Percentiles rank a stretch among this genome's conserved stretches.
phyloP scores from a whole-genome alignment of 2,329 filamentous ascomycete species.

The Chaetomiaceae sp. region DNA sequence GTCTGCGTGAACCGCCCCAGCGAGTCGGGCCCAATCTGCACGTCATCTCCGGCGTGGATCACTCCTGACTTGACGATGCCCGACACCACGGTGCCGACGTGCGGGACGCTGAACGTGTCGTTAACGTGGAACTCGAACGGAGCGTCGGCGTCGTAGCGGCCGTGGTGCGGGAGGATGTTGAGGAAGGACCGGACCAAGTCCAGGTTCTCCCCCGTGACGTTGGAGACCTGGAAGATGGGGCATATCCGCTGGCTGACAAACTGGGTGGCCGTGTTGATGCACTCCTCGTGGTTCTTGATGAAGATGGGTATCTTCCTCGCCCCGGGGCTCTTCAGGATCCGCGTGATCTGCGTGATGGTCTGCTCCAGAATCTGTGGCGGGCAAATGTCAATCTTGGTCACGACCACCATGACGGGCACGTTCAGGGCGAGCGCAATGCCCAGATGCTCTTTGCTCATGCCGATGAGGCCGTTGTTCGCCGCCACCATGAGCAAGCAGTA shows the following conservation, averaged over 20 bases:
- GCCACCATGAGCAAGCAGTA: constrained; percentile 98
- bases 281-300: constrained; percentile 86
- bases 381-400: constrained; percentile 98
- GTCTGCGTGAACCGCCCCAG: constrained; percentile 86
- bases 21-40: constrained; percentile 85
- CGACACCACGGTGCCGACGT: constrained; percentile 92
- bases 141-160: constrained; percentile 81
- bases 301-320: constrained; percentile 95
- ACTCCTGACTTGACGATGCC: constrained; percentile 87
- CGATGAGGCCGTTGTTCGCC: constrained; percentile 92
- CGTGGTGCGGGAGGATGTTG: constrained; percentile 92
- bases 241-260: constrained; percentile 95
- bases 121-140: constrained; percentile 95
- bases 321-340: constrained; percentile 89
- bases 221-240: constrained; percentile 96
- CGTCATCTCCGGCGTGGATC: constrained; percentile 82
- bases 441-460: constrained; percentile 97
- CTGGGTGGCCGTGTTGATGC: constrained; percentile 90
- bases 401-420: constrained; percentile 94
- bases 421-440: constrained; percentile 92
- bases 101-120: constrained; percentile 96
- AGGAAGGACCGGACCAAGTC: constrained; percentile 89
- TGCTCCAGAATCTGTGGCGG: constrained; percentile 92
- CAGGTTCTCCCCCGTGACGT: constrained; percentile 88
- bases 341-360: constrained; percentile 84